Percentiles rank a stretch among this genome's conserved stretches.
Conservation (phyloP, 352 stramenopile genomes). For the Phytopythium mirpurense region DNA sequence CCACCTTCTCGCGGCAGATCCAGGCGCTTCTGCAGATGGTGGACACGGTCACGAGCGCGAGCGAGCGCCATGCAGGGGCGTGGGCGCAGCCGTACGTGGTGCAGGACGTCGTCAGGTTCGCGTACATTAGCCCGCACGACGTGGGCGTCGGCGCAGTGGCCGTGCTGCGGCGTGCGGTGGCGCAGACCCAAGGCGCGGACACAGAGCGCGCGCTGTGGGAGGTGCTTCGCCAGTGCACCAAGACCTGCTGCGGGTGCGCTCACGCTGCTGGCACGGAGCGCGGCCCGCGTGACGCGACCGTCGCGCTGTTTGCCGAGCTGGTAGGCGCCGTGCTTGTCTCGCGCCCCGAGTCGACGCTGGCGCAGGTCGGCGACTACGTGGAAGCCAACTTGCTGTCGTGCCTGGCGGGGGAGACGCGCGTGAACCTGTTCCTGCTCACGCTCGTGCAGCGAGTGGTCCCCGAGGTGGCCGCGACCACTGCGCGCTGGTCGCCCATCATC, state of each 20-base stretch:
- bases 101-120: constrained; percentile 36
- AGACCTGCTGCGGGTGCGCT: constrained; percentile 45
- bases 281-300: constrained; percentile 10
- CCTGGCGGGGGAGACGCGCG: constrained; percentile 21
- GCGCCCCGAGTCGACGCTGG: constrained; percentile 10
- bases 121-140: constrained; percentile 20
- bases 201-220: constrained; percentile 29
- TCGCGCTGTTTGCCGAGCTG: constrained; percentile 38
- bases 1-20: constrained; percentile 16
- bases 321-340: constrained; percentile 35
- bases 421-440: constrained; percentile 53
- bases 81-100: constrained; percentile 43
- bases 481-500: constrained; percentile 19
- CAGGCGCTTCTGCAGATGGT: constrained; percentile 34
- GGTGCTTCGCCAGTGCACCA: constrained; percentile 52
- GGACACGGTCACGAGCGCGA: constrained; percentile 20
- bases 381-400: constrained; percentile 49
- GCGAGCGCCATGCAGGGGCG: constrained; percentile 13
- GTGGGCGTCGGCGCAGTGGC: constrained; percentile 18
- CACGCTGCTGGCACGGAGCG: neutral
- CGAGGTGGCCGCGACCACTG: constrained; percentile 10
- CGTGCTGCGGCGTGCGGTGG: constrained; percentile 29
- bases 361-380: constrained; percentile 30
- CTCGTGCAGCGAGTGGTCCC: constrained; percentile 44
- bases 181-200: constrained; percentile 5